Evolutionary conservation across 768 basidiomycete species (phyloP).

Genomic region (Suillus fuscotomentosus): DNA sequence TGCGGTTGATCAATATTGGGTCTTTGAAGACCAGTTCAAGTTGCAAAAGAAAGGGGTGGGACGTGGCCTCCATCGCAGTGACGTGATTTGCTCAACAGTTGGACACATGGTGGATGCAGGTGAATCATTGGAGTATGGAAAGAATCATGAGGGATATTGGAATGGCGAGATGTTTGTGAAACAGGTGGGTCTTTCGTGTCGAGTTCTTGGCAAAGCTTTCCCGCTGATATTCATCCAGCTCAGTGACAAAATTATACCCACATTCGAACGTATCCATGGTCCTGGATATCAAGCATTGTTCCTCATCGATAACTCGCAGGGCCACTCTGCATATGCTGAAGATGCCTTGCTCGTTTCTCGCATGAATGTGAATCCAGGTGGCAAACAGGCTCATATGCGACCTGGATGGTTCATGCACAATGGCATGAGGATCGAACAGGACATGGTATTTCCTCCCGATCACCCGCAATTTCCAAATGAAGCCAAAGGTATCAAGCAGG

Average conservation of each 20-base stretch:
- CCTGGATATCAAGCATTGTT: too few species aligned
- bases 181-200: too few species aligned
- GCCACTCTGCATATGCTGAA: too few species aligned
- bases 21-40: slow-evolving; percentile 31
- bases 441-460: background rate
- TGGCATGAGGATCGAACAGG: background rate
- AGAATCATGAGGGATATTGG: slow-evolving; percentile 43
- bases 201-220: slow-evolving; percentile 14
- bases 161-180: slow-evolving; percentile 21
- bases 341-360: background rate
- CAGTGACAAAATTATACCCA: too few species aligned
- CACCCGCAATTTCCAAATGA: background rate
- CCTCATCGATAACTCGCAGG: too few species aligned
- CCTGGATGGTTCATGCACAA: background rate
- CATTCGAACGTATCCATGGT: too few species aligned
- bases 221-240: background rate
- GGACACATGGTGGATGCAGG: slow-evolving; percentile 32
- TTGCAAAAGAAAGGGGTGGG: slow-evolving; percentile 39
- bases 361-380: background rate
- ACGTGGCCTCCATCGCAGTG: slow-evolving; percentile 34
- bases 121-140: slow-evolving; percentile 39
- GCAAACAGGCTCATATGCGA: background rate
- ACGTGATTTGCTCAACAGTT: slow-evolving; percentile 35
- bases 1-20: slow-evolving; percentile 32
- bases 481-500: background rate